Base-by-base conservation (phyloP, 805 yeast genomes). In the Maudiozyma serrabonitensis region DNA sequence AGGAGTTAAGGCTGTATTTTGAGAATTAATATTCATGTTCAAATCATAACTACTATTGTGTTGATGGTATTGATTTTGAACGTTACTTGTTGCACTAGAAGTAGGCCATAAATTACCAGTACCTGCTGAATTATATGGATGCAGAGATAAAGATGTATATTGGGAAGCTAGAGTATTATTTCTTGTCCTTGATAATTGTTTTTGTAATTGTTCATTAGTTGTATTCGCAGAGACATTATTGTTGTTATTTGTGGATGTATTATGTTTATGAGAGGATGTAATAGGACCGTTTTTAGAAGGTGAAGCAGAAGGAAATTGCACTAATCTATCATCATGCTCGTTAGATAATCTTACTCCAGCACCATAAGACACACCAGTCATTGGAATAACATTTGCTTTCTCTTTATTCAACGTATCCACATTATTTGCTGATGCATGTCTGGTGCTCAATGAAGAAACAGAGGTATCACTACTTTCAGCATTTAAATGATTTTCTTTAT, bases 101-200 rank as follows among this genome's bases (percentile, higher is more conserved):
- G 59, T 49, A 8, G 64, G 56, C 63, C 67, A 59, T 37, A 57
- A 46, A 35, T 54, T 55, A 45, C 60, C 60, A 6, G 60, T 47
- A 15, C 56, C 52, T 5, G 54, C 41, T 15, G 50, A 47, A 21
- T 43, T 59, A 26, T 54, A 52, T 46, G 46, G 48, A 41, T 49
- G 34, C 15, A 57, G 56, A 8, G 68, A 64, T 16, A 60, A 52
- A 0, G 64, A 56, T 15, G 68, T 63, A 31, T 63, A 58, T 51
- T 65, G 68, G 8, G 69, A 65, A 1, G 60, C 60, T 34, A 63
- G 55, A 4, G 69, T 65, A 44, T 62, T 59, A 46, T 63, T 61
- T 47, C 69, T 60, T 16, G 67, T 57, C 44, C 67, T 11, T 21
- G n/a, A 23, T 2, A 16, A 5, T 23, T 40, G 43, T 4, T 21